phyloP scores from a whole-genome alignment of 2,329 filamentous ascomycete species.

The Orbilia javanica region DNA sequence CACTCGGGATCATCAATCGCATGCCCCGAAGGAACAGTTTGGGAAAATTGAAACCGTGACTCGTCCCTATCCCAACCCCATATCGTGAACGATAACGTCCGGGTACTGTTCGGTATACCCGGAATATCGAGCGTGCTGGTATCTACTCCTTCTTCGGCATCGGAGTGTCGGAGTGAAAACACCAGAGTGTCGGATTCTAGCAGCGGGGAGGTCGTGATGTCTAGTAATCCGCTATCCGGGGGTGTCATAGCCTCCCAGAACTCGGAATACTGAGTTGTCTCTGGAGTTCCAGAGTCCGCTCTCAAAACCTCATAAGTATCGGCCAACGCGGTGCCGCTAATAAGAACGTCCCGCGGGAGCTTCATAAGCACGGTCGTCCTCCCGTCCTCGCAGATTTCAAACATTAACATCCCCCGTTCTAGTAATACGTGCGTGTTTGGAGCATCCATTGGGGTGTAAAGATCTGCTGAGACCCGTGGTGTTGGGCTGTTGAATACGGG shows the following conservation, averaged over 20 bases:
- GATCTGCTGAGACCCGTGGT: background rate
- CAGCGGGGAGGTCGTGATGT: background rate
- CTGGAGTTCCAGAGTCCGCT: background rate
- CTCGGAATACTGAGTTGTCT: background rate
- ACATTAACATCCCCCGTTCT: background rate
- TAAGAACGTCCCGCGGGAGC: background rate
- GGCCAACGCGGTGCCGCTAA: background rate
- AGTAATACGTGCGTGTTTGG: constrained; percentile 12
- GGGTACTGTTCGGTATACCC: background rate
- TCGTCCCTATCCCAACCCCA: background rate
- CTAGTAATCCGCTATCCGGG: background rate
- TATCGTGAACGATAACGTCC: background rate
- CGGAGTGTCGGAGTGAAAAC: background rate
- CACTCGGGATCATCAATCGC: background rate
- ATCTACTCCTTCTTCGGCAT: background rate
- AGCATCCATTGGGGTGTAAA: background rate
- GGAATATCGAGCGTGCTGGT: background rate
- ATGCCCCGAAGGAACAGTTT: background rate
- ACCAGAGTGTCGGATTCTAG: background rate
- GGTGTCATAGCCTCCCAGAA: background rate
- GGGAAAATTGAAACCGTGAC: background rate
- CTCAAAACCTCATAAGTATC: background rate
- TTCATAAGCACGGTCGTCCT: background rate
- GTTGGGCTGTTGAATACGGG: background rate
- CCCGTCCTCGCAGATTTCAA: background rate